Evolutionary conservation across 441 rosid species (phyloP), one percentile per base, ranked within the genome.

Genomic region (Brassica balearica): DNA sequence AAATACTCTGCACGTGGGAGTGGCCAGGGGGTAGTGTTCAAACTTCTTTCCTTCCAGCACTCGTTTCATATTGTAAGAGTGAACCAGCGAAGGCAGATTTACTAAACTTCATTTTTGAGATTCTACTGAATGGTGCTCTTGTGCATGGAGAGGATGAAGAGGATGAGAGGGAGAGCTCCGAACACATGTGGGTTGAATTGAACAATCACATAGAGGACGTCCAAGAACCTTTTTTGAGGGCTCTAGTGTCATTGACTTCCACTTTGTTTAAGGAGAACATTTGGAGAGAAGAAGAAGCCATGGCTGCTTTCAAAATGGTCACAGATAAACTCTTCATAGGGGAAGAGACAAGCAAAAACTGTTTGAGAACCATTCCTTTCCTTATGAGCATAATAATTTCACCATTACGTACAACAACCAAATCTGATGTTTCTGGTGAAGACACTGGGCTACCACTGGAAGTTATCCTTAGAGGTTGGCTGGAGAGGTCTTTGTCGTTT

Each of bases 1-100:
- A 92, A 85, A 83, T 96, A 58, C 82, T 96, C 68, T 94, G 97
- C 88, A 88, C 92, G 23, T 96, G 99, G 98, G 86, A 90, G 83
- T 92, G 99, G 99, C 88, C 91, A 56, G 98, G 97, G 56, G 97
- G 99, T 77, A 83, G 83, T 85, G 93, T 89, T 73, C 61, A 83
- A 55, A 75, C 84, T 81, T 87, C 95, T 72, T 96, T 96, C 83
- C 80, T 96, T 73, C 98, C 98, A 73, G 73, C 72, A 11, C 75
- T 96, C 77, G 81, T 83, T 83, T 79, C 84, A 36, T 87, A 81
- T 87, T 83, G 88, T 84, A 87, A 83, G 87, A 81, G 78, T 69
- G 82, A 79, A 78, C 80, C 75, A 74, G 77, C 75, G 43, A 71
- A 36, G 70, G 87, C 86, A 75, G 81, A 77, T 80, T 77, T 88